These are phyloP conservation scores for Sporothrix humicola DNA, from an alignment of 2,329 filamentous ascomycete genomes.

Conservation along the genomic window DNA sequence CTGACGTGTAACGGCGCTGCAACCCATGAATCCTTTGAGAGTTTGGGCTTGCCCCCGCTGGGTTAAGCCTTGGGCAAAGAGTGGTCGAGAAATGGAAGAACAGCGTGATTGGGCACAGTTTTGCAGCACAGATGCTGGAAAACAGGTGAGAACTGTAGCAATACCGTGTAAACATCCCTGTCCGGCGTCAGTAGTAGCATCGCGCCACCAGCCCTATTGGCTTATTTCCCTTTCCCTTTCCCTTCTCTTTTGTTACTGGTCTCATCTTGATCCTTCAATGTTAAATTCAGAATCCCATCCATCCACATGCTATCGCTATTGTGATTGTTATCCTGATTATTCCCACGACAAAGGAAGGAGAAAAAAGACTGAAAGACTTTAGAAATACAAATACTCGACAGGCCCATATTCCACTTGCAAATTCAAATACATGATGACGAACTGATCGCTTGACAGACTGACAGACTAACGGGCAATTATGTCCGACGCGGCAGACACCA, in stretches of 20 bases:
- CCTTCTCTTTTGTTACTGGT: background rate
- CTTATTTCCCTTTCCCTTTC: background rate
- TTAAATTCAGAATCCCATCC: too few relatives aligned
- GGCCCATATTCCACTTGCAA: background rate
- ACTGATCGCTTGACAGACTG: background rate
- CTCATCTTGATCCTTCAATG: background rate
- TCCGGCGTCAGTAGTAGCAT: slow-evolving; percentile 20
- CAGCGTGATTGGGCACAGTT: too few relatives aligned
- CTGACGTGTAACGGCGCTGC: slow-evolving; percentile 4
- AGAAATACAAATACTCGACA: background rate
- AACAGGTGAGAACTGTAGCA: background rate
- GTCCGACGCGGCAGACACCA: too few relatives aligned
- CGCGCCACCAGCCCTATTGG: background rate
- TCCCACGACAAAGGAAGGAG: too few relatives aligned
- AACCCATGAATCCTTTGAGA: slow-evolving; percentile 1
- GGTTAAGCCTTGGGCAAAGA: too few relatives aligned
- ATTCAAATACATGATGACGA: background rate
- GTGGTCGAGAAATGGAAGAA: too few relatives aligned
- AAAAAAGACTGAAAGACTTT: too few relatives aligned
- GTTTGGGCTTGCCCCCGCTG: too few relatives aligned
- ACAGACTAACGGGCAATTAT: too few relatives aligned
- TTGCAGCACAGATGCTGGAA: too few relatives aligned
- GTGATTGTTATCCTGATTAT: too few relatives aligned
- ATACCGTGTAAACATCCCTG: background rate
- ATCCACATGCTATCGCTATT: too few relatives aligned